Percentiles rank a stretch among this genome's conserved stretches.
Evolutionary conservation across 1,284 basidiomycete species (phyloP).

Genomic region (Cystobasidiaceae sp.): DNA sequence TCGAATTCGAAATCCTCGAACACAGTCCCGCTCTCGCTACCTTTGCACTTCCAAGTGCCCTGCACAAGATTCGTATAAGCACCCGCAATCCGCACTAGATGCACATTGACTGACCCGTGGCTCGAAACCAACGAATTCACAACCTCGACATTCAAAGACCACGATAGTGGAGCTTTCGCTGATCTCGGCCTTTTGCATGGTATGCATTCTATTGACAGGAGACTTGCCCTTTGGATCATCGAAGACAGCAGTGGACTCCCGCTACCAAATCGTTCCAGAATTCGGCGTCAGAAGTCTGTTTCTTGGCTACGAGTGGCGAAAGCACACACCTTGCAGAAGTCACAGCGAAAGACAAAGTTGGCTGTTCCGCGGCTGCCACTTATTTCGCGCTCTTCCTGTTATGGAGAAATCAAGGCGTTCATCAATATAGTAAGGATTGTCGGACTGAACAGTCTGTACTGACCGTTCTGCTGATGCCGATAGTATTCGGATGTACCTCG

Average conservation of each 20-base stretch:
- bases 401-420: neutral
- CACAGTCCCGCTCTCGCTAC: slow-evolving; percentile 23
- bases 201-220: slow-evolving; percentile 11
- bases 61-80: neutral
- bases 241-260: slow-evolving; percentile 21
- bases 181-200: slow-evolving; percentile 17
- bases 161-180: slow-evolving; percentile 16
- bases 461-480: slow-evolving; percentile 28
- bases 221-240: slow-evolving; percentile 28
- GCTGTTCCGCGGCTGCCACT: slow-evolving; percentile 30
- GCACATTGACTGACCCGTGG: slow-evolving; percentile 4
- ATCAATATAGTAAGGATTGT: too few relatives aligned
- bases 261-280: neutral
- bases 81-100: neutral
- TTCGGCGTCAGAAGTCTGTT: neutral
- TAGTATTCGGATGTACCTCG: slow-evolving; percentile 28
- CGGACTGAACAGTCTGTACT: too few relatives aligned
- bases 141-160: slow-evolving; percentile 32
- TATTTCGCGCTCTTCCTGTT: slow-evolving; percentile 29
- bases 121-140: slow-evolving; percentile 32
- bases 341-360: slow-evolving; percentile 30
- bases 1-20: slow-evolving; percentile 31
- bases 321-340: slow-evolving; percentile 27
- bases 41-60: slow-evolving; percentile 31
- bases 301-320: too few relatives aligned